Evolutionary conservation across 2,329 filamentous ascomycete genomes (phyloP).

Genomic region (Bertia moriformis): DNA sequence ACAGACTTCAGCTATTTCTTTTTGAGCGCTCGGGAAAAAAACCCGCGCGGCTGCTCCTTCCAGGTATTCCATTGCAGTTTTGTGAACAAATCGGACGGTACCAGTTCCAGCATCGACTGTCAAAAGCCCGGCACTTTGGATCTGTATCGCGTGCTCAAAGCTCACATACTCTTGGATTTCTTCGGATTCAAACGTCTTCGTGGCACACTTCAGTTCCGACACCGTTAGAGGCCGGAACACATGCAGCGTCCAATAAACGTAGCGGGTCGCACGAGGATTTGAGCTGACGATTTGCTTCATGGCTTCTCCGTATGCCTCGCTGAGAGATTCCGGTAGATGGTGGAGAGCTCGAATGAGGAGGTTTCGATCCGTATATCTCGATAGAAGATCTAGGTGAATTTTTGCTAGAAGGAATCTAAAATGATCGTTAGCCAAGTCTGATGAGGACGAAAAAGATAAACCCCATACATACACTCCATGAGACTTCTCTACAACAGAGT

Average conservation of each 20-base stretch:
- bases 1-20: slow-evolving; percentile 13
- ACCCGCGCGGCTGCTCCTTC: slow-evolving; percentile 10
- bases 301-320: background rate
- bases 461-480: slow-evolving; percentile 12
- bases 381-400: slow-evolving; percentile 12
- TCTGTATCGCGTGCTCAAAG: background rate
- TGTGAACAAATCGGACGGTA: slow-evolving; percentile 12
- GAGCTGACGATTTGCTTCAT: background rate
- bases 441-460: too few species aligned
- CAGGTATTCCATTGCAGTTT: slow-evolving; percentile 14
- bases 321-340: background rate
- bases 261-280: background rate
- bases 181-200: background rate
- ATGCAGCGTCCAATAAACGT: background rate
- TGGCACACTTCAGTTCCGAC: background rate
- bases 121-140: slow-evolving; percentile 8
- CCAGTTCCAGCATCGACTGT: slow-evolving; percentile 10
- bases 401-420: slow-evolving; percentile 13
- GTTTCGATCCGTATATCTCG: slow-evolving; percentile 8
- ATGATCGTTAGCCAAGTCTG: background rate
- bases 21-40: slow-evolving; percentile 13
- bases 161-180: background rate
- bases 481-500: slow-evolving; percentile 10
- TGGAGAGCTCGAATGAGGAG: background rate
- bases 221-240: background rate